Percentiles rank a stretch among this genome's conserved stretches.
Evolutionary conservation across 768 basidiomycete genomes (phyloP).

Genomic region (Tylopilus balloui): DNA sequence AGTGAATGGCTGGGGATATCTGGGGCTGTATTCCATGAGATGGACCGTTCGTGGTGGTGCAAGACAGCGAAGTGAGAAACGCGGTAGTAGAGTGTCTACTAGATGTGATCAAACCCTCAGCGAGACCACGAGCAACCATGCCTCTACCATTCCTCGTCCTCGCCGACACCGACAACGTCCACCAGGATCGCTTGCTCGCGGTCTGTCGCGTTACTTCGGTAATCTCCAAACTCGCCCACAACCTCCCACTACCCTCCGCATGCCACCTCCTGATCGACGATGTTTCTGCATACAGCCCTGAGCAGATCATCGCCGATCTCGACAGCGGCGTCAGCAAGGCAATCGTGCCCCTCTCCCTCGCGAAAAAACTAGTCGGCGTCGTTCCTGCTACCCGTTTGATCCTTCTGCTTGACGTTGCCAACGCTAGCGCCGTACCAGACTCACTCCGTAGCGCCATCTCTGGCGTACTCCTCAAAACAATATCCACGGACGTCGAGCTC

Average conservation of each 20-base stretch:
- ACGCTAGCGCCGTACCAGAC: slow-evolving; percentile 71
- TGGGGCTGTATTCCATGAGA: slow-evolving; percentile 62
- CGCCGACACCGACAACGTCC: slow-evolving; percentile 41
- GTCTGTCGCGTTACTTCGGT: slow-evolving; percentile 77
- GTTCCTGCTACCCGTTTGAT: slow-evolving; percentile 71
- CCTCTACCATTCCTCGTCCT: slow-evolving; percentile 52
- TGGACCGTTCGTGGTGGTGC: no score
- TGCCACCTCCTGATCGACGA: slow-evolving; percentile 57
- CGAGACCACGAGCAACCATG: slow-evolving; percentile 14
- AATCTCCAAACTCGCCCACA: slow-evolving; percentile 43
- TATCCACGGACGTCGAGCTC: slow-evolving; percentile 67
- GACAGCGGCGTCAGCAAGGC: slow-evolving; percentile 79
- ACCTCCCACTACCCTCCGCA: slow-evolving; percentile 29
- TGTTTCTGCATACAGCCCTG: slow-evolving; percentile 41
- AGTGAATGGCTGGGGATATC: slow-evolving; percentile 72
- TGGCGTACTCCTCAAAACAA: slow-evolving; percentile 75
- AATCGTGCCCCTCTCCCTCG: slow-evolving; percentile 64
- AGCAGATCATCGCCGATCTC: slow-evolving; percentile 58
- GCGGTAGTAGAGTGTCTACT: no score
- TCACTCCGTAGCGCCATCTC: slow-evolving; percentile 68
- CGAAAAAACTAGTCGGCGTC: slow-evolving; percentile 59
- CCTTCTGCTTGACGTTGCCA: slow-evolving; percentile 70
- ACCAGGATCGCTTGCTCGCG: slow-evolving; percentile 48
- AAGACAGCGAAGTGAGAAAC: no score
- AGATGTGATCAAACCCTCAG: neutral